Conservation (phyloP, 1,284 basidiomycete genomes). For the Sphaerobolus stellatus region DNA sequence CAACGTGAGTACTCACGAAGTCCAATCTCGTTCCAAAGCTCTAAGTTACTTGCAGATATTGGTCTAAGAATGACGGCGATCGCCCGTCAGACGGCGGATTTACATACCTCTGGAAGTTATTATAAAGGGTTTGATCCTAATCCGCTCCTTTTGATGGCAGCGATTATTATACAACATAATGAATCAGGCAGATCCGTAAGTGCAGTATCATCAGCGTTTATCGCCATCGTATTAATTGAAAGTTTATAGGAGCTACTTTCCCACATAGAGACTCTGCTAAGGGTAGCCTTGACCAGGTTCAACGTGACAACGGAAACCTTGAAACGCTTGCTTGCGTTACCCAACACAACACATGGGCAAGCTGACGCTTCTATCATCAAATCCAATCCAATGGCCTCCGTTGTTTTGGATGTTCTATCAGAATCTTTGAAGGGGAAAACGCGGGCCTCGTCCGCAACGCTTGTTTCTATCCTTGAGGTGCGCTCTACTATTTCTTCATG, state of each 20-base stretch:
- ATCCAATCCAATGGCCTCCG: slow-evolving; percentile 45
- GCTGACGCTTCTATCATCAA: neutral
- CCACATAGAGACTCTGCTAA: slow-evolving; percentile 56
- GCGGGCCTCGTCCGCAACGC: slow-evolving; percentile 17
- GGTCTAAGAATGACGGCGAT: slow-evolving; percentile 53
- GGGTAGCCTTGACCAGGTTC: slow-evolving; percentile 51
- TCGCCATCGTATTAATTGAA: slow-evolving; percentile 6
- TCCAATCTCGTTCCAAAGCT: neutral
- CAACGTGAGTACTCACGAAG: slow-evolving; percentile 43
- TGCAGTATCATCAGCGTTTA: slow-evolving; percentile 18
- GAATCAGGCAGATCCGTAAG: slow-evolving; percentile 56
- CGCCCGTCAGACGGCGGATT: slow-evolving; percentile 56
- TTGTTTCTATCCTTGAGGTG: slow-evolving; percentile 23
- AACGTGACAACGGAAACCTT: slow-evolving; percentile 46
- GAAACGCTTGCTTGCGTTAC: slow-evolving; percentile 33
- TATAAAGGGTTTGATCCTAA: slow-evolving; percentile 50
- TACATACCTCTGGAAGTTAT: slow-evolving; percentile 23
- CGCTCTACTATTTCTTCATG: neutral
- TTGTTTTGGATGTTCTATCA: slow-evolving; percentile 53
- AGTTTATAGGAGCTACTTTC: slow-evolving; percentile 53
- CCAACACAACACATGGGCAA: neutral
- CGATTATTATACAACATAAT: slow-evolving; percentile 57
- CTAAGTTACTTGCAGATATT: slow-evolving; percentile 41
- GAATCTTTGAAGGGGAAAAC: slow-evolving; percentile 22
- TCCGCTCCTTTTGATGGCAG: slow-evolving; percentile 50